Evolutionary conservation across 2,329 filamentous ascomycete genomes (phyloP).

Genomic region (Teratosphaeria viscida): DNA sequence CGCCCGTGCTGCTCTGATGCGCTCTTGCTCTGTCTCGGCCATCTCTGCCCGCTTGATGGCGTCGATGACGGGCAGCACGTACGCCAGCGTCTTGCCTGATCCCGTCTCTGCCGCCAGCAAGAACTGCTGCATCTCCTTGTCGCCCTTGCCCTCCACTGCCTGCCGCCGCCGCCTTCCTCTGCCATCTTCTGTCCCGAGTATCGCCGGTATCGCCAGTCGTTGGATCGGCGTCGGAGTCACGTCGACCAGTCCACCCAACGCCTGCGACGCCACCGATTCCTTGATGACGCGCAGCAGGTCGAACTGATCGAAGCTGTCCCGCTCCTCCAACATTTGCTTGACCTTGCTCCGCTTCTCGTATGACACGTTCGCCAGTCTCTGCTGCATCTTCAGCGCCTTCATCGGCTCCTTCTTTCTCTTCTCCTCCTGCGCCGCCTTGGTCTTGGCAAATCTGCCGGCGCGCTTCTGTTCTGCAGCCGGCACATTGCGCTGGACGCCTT

Average conservation of each 20-base stretch:
- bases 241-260: conserved; percentile 62
- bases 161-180: conserved; percentile 20
- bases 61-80: conserved; percentile 75
- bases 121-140: conserved; percentile 49
- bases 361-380: conserved; percentile 61
- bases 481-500: conserved; percentile 5
- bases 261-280: conserved; percentile 61
- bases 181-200: conserved; percentile 51
- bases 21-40: conserved; percentile 40
- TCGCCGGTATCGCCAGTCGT: conserved; percentile 71
- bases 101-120: conserved; percentile 91
- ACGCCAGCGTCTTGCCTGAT: conserved; percentile 92
- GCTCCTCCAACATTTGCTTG: conserved; percentile 52
- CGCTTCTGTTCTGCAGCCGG: conserved; percentile 34
- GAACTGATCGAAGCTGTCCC: conserved; percentile 75
- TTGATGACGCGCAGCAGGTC: conserved; percentile 61
- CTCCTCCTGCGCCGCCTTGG: conserved; percentile 33
- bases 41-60: conserved; percentile 65
- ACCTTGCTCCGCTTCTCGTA: conserved; percentile 57
- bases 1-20: conserved; percentile 15
- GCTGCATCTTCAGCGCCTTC: conserved; percentile 93
- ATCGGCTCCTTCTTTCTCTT: conserved; percentile 45
- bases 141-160: conserved; percentile 25
- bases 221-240: conserved; percentile 82
- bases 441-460: conserved; percentile 46